Percentiles rank a stretch among this genome's conserved stretches.
Conservation (phyloP, 345 rosid species). For the Pugionium cornutum region DNA sequence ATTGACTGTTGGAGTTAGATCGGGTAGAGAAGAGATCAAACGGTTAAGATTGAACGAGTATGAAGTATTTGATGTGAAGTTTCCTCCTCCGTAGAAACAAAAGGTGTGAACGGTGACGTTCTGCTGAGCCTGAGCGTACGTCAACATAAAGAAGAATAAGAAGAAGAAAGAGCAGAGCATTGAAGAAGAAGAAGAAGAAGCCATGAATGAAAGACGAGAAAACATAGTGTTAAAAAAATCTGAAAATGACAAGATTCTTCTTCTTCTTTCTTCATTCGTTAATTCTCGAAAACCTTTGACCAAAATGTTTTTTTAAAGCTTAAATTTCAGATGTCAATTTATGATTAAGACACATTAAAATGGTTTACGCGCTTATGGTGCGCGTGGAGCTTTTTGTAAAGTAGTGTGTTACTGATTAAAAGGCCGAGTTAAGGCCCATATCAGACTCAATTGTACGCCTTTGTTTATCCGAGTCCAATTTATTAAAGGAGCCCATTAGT, state of each 20-base stretch:
- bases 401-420: neutral
- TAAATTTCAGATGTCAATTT: neutral
- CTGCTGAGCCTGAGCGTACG: neutral
- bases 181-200: conserved; percentile 9
- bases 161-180: neutral
- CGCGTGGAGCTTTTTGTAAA: neutral
- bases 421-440: conserved; percentile 8
- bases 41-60: conserved; percentile 26
- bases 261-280: neutral
- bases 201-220: conserved; percentile 2
- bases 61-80: conserved; percentile 32
- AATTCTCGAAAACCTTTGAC: conserved; percentile 28
- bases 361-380: neutral
- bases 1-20: conserved; percentile 30
- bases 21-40: conserved; percentile 21
- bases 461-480: too few relatives aligned
- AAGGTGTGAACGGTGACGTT: conserved; percentile 20
- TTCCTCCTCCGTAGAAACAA: conserved; percentile 21
- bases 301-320: neutral
- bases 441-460: too few relatives aligned
- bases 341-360: neutral
- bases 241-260: neutral
- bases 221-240: neutral
- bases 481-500: too few relatives aligned
- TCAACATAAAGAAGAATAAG: neutral